A percentile compares a stretch with the other conserved stretches of the same genome.
These are phyloP conservation scores for Phaeosphaeria sp. DNA, from an alignment of 2,329 filamentous ascomycete genomes.

Conservation along the genomic window DNA sequence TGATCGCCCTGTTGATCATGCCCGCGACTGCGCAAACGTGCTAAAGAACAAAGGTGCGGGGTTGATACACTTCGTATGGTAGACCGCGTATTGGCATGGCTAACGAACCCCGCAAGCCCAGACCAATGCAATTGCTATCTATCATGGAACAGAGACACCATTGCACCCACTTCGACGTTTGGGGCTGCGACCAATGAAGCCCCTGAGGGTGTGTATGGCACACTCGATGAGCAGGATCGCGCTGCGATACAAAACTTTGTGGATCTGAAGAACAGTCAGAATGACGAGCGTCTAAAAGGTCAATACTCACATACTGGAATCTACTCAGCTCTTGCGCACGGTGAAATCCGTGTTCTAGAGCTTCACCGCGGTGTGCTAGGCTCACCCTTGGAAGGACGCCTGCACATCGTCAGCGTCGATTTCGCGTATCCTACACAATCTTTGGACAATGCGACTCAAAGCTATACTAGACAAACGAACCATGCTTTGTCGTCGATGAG, in stretches of 20 bases:
- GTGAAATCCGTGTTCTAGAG: slow-evolving; percentile 32
- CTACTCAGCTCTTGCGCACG: slow-evolving; percentile 11
- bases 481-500: slow-evolving; percentile 23
- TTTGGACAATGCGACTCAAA: background rate
- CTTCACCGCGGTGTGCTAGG: slow-evolving; percentile 16
- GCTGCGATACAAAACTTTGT: slow-evolving; percentile 12
- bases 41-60: slow-evolving; percentile 12
- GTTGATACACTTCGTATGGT: background rate
- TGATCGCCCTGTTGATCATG: slow-evolving; percentile 13
- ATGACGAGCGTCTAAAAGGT: background rate
- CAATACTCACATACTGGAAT: background rate
- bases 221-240: slow-evolving; percentile 13
- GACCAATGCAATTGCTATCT: slow-evolving; percentile 17
- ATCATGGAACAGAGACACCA: slow-evolving; percentile 7
- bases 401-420: slow-evolving; percentile 28
- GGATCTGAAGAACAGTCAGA: background rate
- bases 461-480: slow-evolving; percentile 16
- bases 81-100: background rate
- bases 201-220: slow-evolving; percentile 4
- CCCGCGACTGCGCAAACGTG: slow-evolving; percentile 9
- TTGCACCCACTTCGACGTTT: slow-evolving; percentile 16
- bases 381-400: slow-evolving; percentile 10
- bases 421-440: slow-evolving; percentile 22
- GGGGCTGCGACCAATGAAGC: slow-evolving; percentile 10
- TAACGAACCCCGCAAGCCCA: background rate